Evolutionary conservation across 257 asterid species (phyloP), one percentile per base, ranked within the genome.

Genomic region (Primulina tabacum): DNA sequence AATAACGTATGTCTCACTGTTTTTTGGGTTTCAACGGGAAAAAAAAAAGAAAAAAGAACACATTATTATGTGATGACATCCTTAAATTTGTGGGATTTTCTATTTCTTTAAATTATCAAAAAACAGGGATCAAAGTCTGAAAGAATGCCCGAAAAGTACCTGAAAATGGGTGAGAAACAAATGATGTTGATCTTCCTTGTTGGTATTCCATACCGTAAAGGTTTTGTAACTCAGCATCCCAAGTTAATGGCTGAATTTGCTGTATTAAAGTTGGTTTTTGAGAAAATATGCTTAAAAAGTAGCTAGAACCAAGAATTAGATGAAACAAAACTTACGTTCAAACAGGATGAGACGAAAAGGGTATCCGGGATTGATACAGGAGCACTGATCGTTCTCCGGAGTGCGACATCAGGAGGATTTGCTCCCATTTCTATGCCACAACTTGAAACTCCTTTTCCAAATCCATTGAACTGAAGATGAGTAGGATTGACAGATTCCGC

Each of bases 161-260:
- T 80, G 92, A 60, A 75, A 80, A 78, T 67, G 89, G 85, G 77
- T 84, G 92, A 69, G 90, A 70, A 73, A 71, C 77, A 65, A 84
- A 87, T 65, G 87, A 58, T 20, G 81, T 24, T 69, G 87, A 72
- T 83, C 87, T 79, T 77, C 86, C 92, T 81, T 83, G 90, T 70
- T 84, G 89, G 69, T 80, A 85, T 60, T 92, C 94, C 87, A 84
- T 64, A 40, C 67, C 75, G 65, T 81, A 86, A 37, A 86, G 75
- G 75, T 82, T 83, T 53, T 86, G 92, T 53, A 88, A 28, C 35
- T 92, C 96, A 34, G 87, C 73, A 68, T 88, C 90, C 96, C 96
- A 89, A 65, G 88, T 64, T 38, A 84, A 64, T 21, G 78, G 78
- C 78, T 88, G 95, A 43, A 82, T 76, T 73, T 83, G 92, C 95